These are phyloP conservation scores for Exophiala dermatitidis DNA, from an alignment of 2,329 filamentous ascomycete genomes.

Conservation along the genomic window DNA sequence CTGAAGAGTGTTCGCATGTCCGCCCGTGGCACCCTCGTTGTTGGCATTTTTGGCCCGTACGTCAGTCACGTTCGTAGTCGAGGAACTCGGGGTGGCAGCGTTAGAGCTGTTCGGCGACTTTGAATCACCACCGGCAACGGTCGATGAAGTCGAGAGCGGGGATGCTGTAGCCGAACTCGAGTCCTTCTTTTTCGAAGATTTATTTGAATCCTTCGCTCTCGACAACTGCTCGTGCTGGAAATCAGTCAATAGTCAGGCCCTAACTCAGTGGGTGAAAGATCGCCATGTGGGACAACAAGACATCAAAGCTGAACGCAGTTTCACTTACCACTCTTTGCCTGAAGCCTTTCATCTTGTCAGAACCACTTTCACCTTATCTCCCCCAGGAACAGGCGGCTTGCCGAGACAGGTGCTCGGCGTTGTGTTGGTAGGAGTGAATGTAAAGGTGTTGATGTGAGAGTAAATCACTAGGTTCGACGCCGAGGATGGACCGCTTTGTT, in stretches of 20 bases:
- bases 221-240: conserved; percentile 73
- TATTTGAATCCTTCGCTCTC: conserved; percentile 78
- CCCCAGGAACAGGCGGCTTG: conserved; percentile 7
- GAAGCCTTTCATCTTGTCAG: conserved; percentile 85
- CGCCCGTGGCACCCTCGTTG: conserved; percentile 38
- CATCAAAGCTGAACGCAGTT: conserved; percentile 27
- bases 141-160: conserved; percentile 55
- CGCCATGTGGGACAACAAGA: background rate
- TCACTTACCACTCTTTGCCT: conserved; percentile 85
- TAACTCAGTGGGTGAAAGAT: conserved; percentile 1
- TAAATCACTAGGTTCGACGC: background rate
- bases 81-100: conserved; percentile 75
- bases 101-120: conserved; percentile 56
- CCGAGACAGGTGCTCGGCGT: conserved; percentile 11
- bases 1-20: conserved; percentile 18
- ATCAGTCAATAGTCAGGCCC: conserved; percentile 22
- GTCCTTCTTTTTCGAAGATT: conserved; percentile 65
- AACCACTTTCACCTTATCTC: conserved; percentile 14
- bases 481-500: background rate
- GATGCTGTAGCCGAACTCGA: conserved; percentile 63
- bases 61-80: conserved; percentile 79
- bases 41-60: conserved; percentile 67
- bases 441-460: conserved; percentile 11
- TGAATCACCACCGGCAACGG: conserved; percentile 35
- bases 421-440: conserved; percentile 2